These are phyloP conservation scores for Apiotrichum montevideense DNA, from an alignment of 1,284 basidiomycete species.

Conservation along the genomic window DNA sequence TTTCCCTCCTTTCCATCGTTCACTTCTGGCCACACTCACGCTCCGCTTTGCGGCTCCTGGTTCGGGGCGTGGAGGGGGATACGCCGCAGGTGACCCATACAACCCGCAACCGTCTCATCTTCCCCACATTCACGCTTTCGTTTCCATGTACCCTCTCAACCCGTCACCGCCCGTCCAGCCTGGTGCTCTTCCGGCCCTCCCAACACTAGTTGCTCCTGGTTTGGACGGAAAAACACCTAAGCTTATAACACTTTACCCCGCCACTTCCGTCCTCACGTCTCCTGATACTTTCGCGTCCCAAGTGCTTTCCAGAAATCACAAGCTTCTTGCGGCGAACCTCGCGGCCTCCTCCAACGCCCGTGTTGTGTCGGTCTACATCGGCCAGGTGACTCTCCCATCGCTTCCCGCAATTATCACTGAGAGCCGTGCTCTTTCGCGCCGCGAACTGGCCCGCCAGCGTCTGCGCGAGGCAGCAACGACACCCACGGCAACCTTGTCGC, in stretches of 20 bases:
- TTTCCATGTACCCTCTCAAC: conserved; percentile 43
- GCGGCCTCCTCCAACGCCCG: conserved; percentile 23
- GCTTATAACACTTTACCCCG: conserved; percentile 42
- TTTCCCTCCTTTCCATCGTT: conserved; percentile 45
- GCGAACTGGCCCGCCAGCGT: conserved; percentile 28
- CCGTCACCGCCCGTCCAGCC: conserved; percentile 37
- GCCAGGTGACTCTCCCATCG: conserved; percentile 33
- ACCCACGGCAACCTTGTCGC: conserved; percentile 21
- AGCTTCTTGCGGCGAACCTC: conserved; percentile 37
- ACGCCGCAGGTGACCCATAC: conserved; percentile 32
- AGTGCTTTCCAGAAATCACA: conserved; percentile 36
- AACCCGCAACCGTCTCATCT: conserved; percentile 32
- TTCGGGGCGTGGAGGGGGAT: not conserved
- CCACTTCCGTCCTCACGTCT: conserved; percentile 31
- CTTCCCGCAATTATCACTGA: conserved; percentile 33
- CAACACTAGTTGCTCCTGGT: conserved; percentile 33
- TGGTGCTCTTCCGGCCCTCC: conserved; percentile 39
- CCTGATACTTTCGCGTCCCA: conserved; percentile 42
- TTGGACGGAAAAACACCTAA: conserved; percentile 21
- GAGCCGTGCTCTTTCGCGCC: conserved; percentile 22
- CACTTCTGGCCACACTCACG: conserved; percentile 41
- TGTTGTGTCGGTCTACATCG: conserved; percentile 36
- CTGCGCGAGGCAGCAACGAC: conserved; percentile 18
- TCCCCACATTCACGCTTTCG: conserved; percentile 41
- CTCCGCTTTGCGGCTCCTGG: conserved; percentile 36